These are phyloP conservation scores for Jackrogersella multiformis DNA, from an alignment of 495 filamentous ascomycete species.

Conservation along the genomic window DNA sequence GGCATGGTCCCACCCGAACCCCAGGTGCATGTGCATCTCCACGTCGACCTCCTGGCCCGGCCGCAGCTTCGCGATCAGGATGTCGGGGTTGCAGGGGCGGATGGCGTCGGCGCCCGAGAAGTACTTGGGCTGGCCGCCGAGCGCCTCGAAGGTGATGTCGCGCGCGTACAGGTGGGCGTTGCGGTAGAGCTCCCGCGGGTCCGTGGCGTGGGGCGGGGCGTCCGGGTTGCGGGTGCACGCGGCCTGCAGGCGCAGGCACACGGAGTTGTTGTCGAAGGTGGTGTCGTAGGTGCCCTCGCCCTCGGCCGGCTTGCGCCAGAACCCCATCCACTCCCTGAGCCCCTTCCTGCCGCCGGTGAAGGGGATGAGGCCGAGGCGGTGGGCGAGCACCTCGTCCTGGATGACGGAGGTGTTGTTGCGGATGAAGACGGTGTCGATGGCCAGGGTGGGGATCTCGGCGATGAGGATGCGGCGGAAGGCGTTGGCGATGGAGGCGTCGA, in stretches of 20 bases:
- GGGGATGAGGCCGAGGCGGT: conserved; percentile 89
- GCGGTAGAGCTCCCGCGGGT: conserved; percentile 83
- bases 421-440: conserved; percentile 91
- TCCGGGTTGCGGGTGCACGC: conserved; percentile 79
- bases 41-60: conserved; percentile 87
- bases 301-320: conserved; percentile 66
- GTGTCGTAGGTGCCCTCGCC: conserved; percentile 47
- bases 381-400: conserved; percentile 93
- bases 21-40: conserved; percentile 89
- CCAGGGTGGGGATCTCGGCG: conserved; percentile 91
- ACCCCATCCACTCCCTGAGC: conserved; percentile 76
- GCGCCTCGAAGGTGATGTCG: conserved; percentile 77
- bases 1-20: conserved; percentile 92
- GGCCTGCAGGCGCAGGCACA: conserved; percentile 74
- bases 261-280: conserved; percentile 69
- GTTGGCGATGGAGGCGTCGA: conserved; percentile 94
- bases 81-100: conserved; percentile 84
- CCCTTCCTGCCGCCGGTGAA: conserved; percentile 80
- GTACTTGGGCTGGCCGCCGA: conserved; percentile 73
- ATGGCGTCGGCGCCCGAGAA: conserved; percentile 74
- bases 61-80: conserved; percentile 92
- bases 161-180: conserved; percentile 88
- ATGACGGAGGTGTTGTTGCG: conserved; percentile 96
- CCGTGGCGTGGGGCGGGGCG: conserved; percentile 73
- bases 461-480: conserved; percentile 97